Evolutionary conservation across 2,329 filamentous ascomycete genomes (phyloP), one percentile per base, ranked within the genome.

Genomic region (Cladophialophora bantiana): DNA sequence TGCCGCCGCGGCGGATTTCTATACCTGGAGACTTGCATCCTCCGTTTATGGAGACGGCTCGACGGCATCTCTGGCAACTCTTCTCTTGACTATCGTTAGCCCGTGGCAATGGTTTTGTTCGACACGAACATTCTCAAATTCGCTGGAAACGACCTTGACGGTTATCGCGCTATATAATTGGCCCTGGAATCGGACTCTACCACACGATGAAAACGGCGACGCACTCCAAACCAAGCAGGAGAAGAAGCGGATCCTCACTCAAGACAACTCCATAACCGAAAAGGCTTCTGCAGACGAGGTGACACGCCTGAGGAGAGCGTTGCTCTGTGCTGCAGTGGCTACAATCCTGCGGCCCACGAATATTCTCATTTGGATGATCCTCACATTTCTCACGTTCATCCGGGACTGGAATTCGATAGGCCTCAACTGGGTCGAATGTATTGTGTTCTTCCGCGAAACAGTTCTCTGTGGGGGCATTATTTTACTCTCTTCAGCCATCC

Each of bases 31-130:
- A 73, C 83, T 98, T 54, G 91, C 92, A 35, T 84, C 86, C 71
- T 88, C 84, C 68, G 82, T 94, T 31, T 95, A 93, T 76, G 93
- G 92, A 48, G 78, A 78, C 38, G 83, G 84, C 62, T 90, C 85
- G 76, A 83, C 84, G 73, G 83, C 85, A 54, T 85, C 92, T 54
- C 89, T 87, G 82, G 87, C 89, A 70, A 86, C 90, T 89, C 82
- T 96, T 54, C 84, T 86, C 66, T 84, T 95, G 79, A 89, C 88
- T 2, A 78, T 91, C 52, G 82, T 89, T 74, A 96, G 89, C 78
- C 92, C 95, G 6, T 99, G 95, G 93, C 93, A 97, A 77, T 98
- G 92, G 92, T 98, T 95, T 79, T 95, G 90, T 79, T 95, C 93
- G 1, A 94, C 93, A 0, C 87, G 95, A 55, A 97, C 95, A 0